Evolutionary conservation across 768 basidiomycete species (phyloP), one percentile per base, ranked within the genome.

Genomic region (Termitomyces sp.): DNA sequence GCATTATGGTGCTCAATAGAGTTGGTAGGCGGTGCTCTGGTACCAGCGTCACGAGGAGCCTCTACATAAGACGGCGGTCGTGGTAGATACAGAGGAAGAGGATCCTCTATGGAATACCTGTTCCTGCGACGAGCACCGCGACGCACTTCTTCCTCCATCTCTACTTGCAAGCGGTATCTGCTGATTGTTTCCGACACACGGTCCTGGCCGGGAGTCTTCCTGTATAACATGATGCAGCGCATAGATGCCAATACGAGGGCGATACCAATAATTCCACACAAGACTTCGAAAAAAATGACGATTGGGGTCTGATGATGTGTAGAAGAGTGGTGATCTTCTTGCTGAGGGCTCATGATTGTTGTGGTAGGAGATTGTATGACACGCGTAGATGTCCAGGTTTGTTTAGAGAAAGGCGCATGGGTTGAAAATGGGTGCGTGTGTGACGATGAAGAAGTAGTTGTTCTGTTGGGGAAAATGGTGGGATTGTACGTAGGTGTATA

Each of bases 61-160:
- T 63, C 67, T 4, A 74, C 71, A 66, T 85, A 85, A 4, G 76
- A 72, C 6, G 81, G 78, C 13, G 85, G 84, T 20, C 77, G 77
- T n/a, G 77, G 78, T 52, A 80, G 68, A 67, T 85, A 85, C 1
- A 82, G 81, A 46, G 84, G 84, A 2, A 81, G 80, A 20, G 83
- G 82, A 16, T 79, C 81, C 11, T 66, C 74, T 45, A 73, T 65
- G 36, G 74, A 70, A 38, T 66, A 66, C 22, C 74, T 55, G 39
- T 35, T 69, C 36, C 70, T 57, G 4, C 63, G 53, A 35, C 65
- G 58, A 18, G 78, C 77, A 44, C 76, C 76, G 24, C 76, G 74
- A 59, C 78, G 76, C 51, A 80, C 67, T 66, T 82, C 80, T 56
- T 76, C 79, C 55, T 76, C 80, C 68, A 86, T 75, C 70, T 86